Percentiles rank a stretch among this genome's conserved stretches.
These are phyloP conservation scores for Tylopilus sp. DNA, from an alignment of 1,284 basidiomycete genomes.

Conservation along the genomic window DNA sequence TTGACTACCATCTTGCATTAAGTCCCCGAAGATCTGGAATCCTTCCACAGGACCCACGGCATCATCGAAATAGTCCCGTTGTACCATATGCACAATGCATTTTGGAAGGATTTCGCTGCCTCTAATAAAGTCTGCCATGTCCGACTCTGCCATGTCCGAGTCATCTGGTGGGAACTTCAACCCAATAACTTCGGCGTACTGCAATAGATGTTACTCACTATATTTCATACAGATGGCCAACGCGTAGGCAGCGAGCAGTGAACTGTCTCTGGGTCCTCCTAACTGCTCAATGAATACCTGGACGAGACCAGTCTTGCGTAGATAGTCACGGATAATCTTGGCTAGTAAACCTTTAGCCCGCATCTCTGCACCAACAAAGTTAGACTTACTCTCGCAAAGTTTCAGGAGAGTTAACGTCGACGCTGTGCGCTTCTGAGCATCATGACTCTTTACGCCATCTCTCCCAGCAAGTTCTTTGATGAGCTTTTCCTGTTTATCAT, in stretches of 20 bases:
- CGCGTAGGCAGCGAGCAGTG: conserved; percentile 22
- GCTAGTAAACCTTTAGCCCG: conserved; percentile 16
- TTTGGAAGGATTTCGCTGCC: conserved; percentile 18
- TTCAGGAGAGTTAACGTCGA: conserved; percentile 32
- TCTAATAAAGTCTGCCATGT: too few relatives aligned
- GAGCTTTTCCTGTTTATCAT: background rate
- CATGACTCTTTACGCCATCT: background rate
- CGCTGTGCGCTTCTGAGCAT: conserved; percentile 23
- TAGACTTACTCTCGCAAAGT: conserved; percentile 22
- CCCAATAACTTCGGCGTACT: too few relatives aligned
- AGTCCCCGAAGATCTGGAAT: conserved; percentile 38
- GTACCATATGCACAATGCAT: conserved; percentile 34
- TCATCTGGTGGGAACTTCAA: conserved; percentile 12
- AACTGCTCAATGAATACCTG: conserved; percentile 19
- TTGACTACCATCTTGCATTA: conserved; percentile 34
- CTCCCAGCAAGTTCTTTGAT: conserved; percentile 17
- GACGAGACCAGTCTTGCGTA: conserved; percentile 10
- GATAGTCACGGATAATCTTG: conserved; percentile 5
- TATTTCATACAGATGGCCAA: conserved; percentile 25
- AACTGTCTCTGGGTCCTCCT: conserved; percentile 8
- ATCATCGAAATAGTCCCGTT: conserved; percentile 39
- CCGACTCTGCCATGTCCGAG: conserved; percentile 28
- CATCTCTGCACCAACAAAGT: background rate
- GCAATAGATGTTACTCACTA: conserved; percentile 12
- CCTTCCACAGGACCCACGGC: conserved; percentile 37